These are phyloP conservation scores for Phaeosphaeriaceae sp. DNA, from an alignment of 2,329 filamentous ascomycete genomes.

Conservation along the genomic window DNA sequence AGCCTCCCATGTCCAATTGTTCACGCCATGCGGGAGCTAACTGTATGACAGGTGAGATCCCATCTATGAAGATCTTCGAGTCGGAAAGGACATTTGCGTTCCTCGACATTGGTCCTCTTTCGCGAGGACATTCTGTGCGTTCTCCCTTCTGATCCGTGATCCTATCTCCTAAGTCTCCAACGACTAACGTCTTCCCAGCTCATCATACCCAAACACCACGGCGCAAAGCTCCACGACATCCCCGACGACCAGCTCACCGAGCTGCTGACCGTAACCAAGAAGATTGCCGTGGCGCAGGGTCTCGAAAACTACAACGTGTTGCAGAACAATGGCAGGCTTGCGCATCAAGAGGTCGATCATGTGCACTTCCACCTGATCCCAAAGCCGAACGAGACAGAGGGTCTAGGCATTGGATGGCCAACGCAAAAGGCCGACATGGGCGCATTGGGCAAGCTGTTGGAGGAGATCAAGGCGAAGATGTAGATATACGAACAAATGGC, in stretches of 20 bases:
- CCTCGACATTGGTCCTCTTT: slow-evolving; percentile 92
- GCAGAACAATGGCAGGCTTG: slow-evolving; percentile 92
- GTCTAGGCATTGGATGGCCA: slow-evolving; percentile 82
- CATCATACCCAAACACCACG: slow-evolving; percentile 94
- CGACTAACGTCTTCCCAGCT: slow-evolving; percentile 63
- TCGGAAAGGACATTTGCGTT: slow-evolving; percentile 93
- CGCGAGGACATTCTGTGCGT: slow-evolving; percentile 84
- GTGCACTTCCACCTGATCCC: slow-evolving; percentile 98
- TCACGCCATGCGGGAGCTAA: slow-evolving; percentile 9
- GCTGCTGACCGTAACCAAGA: slow-evolving; percentile 86
- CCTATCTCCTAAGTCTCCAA: background rate
- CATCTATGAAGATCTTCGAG: slow-evolving; percentile 95
- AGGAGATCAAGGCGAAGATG: slow-evolving; percentile 91
- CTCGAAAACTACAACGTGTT: slow-evolving; percentile 88
- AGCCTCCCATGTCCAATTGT: slow-evolving; percentile 5
- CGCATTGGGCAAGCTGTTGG: slow-evolving; percentile 76
- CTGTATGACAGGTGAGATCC: slow-evolving; percentile 78
- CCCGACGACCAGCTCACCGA: slow-evolving; percentile 87
- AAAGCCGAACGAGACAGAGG: slow-evolving; percentile 85
- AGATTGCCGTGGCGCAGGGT: slow-evolving; percentile 78
- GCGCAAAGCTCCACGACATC: slow-evolving; percentile 88
- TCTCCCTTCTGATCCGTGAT: background rate
- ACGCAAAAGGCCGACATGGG: slow-evolving; percentile 79
- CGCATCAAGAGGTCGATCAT: slow-evolving; percentile 92
- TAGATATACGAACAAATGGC: slow-evolving; percentile 48